Conservation (phyloP, 257 asterid species). For the Scutellaria barbata region DNA sequence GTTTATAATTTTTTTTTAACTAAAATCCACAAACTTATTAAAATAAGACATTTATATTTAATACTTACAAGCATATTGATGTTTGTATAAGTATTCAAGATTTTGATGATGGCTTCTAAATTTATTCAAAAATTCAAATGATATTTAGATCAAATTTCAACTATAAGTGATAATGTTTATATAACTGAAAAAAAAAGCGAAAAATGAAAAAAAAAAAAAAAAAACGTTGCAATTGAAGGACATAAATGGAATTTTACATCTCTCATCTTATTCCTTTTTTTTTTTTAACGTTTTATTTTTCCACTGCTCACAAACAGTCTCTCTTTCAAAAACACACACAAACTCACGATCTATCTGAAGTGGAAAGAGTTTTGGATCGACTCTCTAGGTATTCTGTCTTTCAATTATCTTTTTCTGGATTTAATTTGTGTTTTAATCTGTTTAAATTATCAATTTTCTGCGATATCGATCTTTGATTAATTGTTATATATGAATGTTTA, state of each 20-base stretch:
- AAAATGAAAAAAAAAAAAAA: too few species aligned
- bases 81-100: too few species aligned
- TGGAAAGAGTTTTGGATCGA: constrained; percentile 18
- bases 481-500: background rate
- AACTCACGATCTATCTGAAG: constrained; percentile 36
- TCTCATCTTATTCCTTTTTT: background rate
- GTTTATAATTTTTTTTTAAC: too few species aligned
- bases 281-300: background rate
- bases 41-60: too few species aligned
- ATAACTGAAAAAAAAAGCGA: too few species aligned
- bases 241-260: constrained; percentile 27
- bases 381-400: constrained; percentile 38
- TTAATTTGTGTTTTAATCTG: constrained; percentile 15
- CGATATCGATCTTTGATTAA: constrained; percentile 19
- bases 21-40: too few species aligned
- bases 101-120: too few species aligned
- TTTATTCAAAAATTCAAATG: too few species aligned
- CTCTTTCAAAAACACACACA: constrained; percentile 9
- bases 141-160: too few species aligned
- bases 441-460: constrained; percentile 21
- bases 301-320: constrained; percentile 32
- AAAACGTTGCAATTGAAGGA: constrained; percentile 5
- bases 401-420: background rate
- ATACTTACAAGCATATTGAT: too few species aligned
- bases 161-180: too few species aligned